Base-by-base conservation (phyloP, 306 rosid genomes). In the Trifolium subterraneum region DNA sequence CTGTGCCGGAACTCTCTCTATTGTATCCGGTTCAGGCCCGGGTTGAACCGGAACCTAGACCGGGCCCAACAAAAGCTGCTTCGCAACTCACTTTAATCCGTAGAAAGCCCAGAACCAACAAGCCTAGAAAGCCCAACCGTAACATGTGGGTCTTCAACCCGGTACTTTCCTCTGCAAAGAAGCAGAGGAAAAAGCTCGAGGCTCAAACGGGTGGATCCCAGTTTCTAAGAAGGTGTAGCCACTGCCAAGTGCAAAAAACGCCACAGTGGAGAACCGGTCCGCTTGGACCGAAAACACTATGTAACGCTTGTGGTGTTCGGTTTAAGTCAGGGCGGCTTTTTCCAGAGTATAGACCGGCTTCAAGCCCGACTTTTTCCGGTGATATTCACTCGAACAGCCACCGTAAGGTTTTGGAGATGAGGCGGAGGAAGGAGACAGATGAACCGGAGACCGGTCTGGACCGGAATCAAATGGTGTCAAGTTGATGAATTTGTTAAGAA, bases 261-360 rank as follows among this genome's bases (percentile, higher is more conserved):
- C 98, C 98, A 12, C 97, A 93, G 78, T 93, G 98, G 98, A 80
- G 98, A 71, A 73, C 98, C 83, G 98, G 98, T 27, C 98, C 98
- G 1, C 71, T 76, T 10, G 98, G 98, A 1, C 76, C 96, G 5
- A 93, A 93, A 81, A 91, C 98, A 0, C 81, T 93, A 1, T 93
- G 98, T 39, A 93, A 93, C 58, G 97, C 98, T 5, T 93, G 98
- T 3, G 98, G 98, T 7, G 98, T 93, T 33, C 92, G 97, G 69
- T 89, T 35, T 79, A 93, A 93, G 79, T 93, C 96, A 22, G 94
- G 97, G 13, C 90, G 98, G 81, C 97, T 93, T 25, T 91, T 88
- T 16, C 98, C 98, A 0, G 98, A 93, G 75, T 93, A 93, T 31
- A 89, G 97, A 87, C 98, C 98, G 64, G 98, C 98, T 4, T 84